Percentiles rank a stretch among this genome's conserved stretches.
Conservation (phyloP, 768 basidiomycete genomes). For the Suillus tomentosus region DNA sequence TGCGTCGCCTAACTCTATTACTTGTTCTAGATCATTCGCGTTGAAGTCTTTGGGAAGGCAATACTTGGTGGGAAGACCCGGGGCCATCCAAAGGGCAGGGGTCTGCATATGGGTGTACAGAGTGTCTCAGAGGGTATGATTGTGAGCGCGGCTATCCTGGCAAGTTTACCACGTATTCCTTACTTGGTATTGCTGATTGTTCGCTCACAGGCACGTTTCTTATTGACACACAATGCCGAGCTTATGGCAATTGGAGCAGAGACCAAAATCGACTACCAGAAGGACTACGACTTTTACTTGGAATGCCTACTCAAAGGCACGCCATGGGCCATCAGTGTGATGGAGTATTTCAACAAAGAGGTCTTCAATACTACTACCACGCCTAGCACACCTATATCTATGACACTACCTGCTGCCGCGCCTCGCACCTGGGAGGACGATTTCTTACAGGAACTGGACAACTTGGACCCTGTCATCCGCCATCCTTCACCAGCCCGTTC, state of each 20-base stretch:
- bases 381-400: background rate
- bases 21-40: background rate
- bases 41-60: constrained; percentile 8
- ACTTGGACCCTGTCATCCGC: background rate
- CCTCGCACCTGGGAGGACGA: constrained; percentile 13
- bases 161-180: background rate
- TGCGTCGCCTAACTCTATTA: background rate
- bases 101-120: background rate
- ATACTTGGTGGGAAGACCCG: constrained; percentile 9
- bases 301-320: background rate
- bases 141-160: constrained; percentile 1
- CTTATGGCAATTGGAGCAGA: background rate
- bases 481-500: background rate
- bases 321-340: background rate
- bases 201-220: constrained; percentile 3
- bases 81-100: constrained; percentile 1
- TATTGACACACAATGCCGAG: background rate
- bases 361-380: background rate
- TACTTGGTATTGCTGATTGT: background rate
- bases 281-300: constrained; percentile 5
- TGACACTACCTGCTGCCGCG: background rate
- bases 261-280: constrained; percentile 6
- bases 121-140: constrained; percentile 6
- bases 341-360: background rate
- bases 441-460: constrained; percentile 1